Percentiles rank a stretch among this genome's conserved stretches.
Conservation (phyloP, 257 asterid genomes). For the Petrea volubilis region DNA sequence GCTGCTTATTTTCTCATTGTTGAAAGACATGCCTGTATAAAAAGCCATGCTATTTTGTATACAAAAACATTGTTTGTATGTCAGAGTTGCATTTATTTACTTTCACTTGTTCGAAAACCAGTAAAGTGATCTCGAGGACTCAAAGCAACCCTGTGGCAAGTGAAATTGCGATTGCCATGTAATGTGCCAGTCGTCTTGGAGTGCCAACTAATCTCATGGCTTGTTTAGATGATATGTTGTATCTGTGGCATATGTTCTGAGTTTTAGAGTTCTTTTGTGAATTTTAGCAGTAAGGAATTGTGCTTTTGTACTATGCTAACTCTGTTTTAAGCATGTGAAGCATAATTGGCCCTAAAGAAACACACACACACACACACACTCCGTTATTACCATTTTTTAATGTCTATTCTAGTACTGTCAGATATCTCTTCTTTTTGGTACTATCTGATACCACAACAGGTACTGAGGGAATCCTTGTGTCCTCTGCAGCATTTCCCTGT, state of each 20-base stretch:
- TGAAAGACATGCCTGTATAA: neutral
- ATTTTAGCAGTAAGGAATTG: neutral
- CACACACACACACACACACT: neutral
- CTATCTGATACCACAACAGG: neutral
- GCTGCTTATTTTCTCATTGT: neutral
- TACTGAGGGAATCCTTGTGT: conserved; percentile 12
- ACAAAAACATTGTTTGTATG: too few relatives aligned
- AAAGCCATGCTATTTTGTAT: too few relatives aligned
- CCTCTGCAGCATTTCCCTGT: neutral
- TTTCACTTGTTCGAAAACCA: neutral
- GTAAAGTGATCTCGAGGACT: neutral
- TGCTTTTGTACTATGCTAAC: neutral
- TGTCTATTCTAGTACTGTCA: neutral
- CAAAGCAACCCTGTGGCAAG: too few relatives aligned
- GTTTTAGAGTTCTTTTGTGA: neutral
- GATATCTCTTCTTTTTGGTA: neutral
- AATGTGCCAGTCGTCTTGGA: neutral
- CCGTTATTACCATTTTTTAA: neutral
- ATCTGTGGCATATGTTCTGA: neutral
- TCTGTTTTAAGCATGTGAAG: neutral
- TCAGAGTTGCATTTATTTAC: neutral
- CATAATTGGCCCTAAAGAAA: too few relatives aligned
- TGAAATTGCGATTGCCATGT: neutral
- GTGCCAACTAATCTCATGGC: neutral
- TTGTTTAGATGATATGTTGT: too few relatives aligned